Conservation (phyloP, 805 yeast genomes). For the Clavispora asparagi region DNA sequence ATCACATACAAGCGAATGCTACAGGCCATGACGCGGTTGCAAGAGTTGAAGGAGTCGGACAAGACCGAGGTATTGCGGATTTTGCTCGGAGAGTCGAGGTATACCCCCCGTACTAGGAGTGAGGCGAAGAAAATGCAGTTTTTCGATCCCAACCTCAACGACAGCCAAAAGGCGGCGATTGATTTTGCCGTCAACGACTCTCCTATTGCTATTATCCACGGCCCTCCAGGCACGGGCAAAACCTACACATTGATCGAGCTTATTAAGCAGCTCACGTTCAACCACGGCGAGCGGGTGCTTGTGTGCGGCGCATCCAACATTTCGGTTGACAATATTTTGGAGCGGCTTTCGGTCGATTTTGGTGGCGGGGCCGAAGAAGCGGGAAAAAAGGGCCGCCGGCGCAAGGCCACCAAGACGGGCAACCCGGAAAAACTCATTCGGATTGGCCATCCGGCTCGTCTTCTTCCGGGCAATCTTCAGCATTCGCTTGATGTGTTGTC, state of each 20-base stretch:
- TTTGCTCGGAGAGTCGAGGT: constrained; percentile 42
- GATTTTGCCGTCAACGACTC: constrained; percentile 51
- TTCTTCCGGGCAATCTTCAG: constrained; percentile 52
- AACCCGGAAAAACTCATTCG: constrained; percentile 51
- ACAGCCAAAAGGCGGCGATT: constrained; percentile 72
- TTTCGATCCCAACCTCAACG: constrained; percentile 47
- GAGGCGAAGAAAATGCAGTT: constrained; percentile 20
- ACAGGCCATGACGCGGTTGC: constrained; percentile 63
- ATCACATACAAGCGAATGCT: constrained; percentile 76
- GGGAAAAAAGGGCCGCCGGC: constrained; percentile 23
- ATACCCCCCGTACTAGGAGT: constrained; percentile 17
- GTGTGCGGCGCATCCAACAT: constrained; percentile 95
- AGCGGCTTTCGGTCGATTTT: constrained; percentile 49
- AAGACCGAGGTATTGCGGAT: constrained; percentile 34
- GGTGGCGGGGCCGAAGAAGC: constrained; percentile 6
- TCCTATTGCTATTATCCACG: constrained; percentile 63
- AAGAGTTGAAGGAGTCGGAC: constrained; percentile 39
- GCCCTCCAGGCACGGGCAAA: constrained; percentile 81
- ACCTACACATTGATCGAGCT: constrained; percentile 83
- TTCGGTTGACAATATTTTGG: constrained; percentile 86
- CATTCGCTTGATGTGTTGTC: constrained; percentile 77
- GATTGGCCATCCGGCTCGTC: constrained; percentile 91
- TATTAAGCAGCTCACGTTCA: constrained; percentile 61
- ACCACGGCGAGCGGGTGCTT: constrained; percentile 48
- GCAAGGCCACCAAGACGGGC: constrained; percentile 28